Base-by-base conservation (phyloP, 192 early-diverging fungal genomes). In the Lunasporangiospora selenospora region DNA sequence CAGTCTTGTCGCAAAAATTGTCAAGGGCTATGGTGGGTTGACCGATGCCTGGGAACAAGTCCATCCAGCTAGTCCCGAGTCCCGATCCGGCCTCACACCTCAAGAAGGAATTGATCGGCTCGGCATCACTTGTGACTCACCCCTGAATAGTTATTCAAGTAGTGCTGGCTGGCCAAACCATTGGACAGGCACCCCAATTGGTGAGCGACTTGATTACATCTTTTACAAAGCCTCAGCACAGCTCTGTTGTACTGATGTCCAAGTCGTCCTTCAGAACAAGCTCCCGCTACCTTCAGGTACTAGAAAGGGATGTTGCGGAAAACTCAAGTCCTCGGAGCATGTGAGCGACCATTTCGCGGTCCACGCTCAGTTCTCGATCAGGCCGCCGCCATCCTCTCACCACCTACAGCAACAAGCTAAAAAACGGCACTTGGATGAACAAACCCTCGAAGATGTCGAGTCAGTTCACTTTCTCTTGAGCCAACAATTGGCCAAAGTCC, bases 71-170 rank as follows among this genome's bases (percentile, higher is more conserved):
- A 26, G 62, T 16, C 10, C 52, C 29, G 45, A 8, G 16, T 16
- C 26, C 26, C 24, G 29, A 12, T 4, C 53, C 46, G 33, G 40
- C 33, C 40, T 71, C 21, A 41, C 53, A 4, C 38, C 58, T 7
- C 53, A 62, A 38, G 40, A 71, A 51, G 52, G 58, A 15, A 51
- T 73, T 7, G 13, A 42, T 0, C 33, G 65, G 4, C 59, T 82
- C 34, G 84, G 84, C 2, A 66, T 76, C 26, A 83, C 84, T 16
- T 82, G 80, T 46, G 76, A 84, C 21, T 82, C 82, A 0, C 79
- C 84, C 2, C 2, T 69, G 12, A 83, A 86, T 23, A 54, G 53
- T 15, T 86, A 82, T 82, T 71, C 77, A 3, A 77, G 73, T 13
- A 26, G 71, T 9, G 29, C 36, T 7, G 12, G 30, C 13, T 71